Conservation (phyloP, 768 basidiomycete genomes). For the Pleurotus citrinopileatus region DNA sequence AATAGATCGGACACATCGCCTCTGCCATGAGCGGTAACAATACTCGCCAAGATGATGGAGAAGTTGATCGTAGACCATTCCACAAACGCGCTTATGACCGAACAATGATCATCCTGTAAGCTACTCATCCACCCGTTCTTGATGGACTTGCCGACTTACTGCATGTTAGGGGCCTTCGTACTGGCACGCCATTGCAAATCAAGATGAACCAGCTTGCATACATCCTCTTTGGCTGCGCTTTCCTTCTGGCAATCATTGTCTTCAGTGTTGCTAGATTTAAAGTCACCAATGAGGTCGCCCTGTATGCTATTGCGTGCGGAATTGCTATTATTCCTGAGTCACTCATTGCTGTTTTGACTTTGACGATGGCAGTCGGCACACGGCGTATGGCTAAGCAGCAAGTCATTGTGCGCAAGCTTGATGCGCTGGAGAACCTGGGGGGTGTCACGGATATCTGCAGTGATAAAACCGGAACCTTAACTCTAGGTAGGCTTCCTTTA, state of each 20-base stretch:
- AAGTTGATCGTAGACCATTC: background rate
- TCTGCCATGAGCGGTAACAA: slow-evolving; percentile 2
- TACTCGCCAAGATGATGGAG: slow-evolving; percentile 1
- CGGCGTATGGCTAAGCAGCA: slow-evolving; percentile 28
- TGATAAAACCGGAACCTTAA: slow-evolving; percentile 67
- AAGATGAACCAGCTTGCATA: slow-evolving; percentile 10
- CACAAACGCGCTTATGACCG: background rate
- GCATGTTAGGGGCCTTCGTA: background rate
- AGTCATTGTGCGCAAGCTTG: slow-evolving; percentile 61
- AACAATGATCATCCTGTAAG: slow-evolving; percentile 1
- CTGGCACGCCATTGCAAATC: slow-evolving; percentile 7
- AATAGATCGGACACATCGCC: slow-evolving; percentile 4
- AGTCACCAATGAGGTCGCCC: slow-evolving; percentile 4
- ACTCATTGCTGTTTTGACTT: slow-evolving; percentile 6
- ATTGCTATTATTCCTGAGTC: slow-evolving; percentile 9
- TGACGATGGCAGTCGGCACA: slow-evolving; percentile 9
- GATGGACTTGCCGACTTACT: no score
- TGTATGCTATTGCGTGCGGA: slow-evolving; percentile 7
- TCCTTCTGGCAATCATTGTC: slow-evolving; percentile 5
- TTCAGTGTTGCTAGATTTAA: slow-evolving; percentile 3
- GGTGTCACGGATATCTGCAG: slow-evolving; percentile 55
- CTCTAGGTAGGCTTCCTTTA: slow-evolving; percentile 15
- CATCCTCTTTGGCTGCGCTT: slow-evolving; percentile 7
- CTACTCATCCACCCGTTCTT: no score
- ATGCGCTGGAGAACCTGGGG: slow-evolving; percentile 61